Percentiles rank a stretch among this genome's conserved stretches.
Conservation (phyloP, 805 yeast genomes). For the Candida germanica region DNA sequence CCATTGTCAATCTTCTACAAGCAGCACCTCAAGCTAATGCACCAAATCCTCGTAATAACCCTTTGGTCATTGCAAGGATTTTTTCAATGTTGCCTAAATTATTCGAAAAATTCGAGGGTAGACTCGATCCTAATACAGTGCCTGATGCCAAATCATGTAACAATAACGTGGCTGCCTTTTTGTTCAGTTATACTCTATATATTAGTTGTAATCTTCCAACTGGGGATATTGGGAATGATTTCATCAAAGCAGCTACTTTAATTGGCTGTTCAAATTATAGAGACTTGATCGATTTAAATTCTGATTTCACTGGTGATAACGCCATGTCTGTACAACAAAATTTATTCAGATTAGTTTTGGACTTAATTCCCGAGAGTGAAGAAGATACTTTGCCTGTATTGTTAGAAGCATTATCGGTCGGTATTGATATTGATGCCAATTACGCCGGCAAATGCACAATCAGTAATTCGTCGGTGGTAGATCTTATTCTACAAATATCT, state of each 20-base stretch:
- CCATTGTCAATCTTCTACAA: conserved; percentile 18
- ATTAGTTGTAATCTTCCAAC: conserved; percentile 16
- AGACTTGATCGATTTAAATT: conserved; percentile 21
- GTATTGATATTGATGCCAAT: conserved; percentile 40
- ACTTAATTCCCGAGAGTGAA: conserved; percentile 57
- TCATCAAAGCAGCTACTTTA: conserved; percentile 34
- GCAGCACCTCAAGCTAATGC: conserved; percentile 10
- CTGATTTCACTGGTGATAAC: conserved; percentile 7
- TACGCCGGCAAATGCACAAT: conserved; percentile 20
- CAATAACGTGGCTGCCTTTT: conserved; percentile 25
- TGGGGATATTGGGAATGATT: conserved; percentile 7
- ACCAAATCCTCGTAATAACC: conserved; percentile 8
- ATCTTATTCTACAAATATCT: conserved; percentile 60
- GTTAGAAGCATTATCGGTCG: conserved; percentile 63
- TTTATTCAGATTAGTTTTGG: conserved; percentile 36
- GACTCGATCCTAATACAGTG: conserved; percentile 13
- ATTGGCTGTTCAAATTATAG: conserved; percentile 54
- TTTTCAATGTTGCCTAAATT: conserved; percentile 55
- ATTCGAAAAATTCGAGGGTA: conserved; percentile 48
- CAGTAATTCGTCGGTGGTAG: conserved; percentile 39
- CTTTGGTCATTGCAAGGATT: conserved; percentile 47
- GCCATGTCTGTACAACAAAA: conserved; percentile 27
- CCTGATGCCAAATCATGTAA: background rate
- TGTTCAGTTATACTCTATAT: conserved; percentile 24
- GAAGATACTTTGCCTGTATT: conserved; percentile 79